Base-by-base conservation (phyloP, 2,329 filamentous ascomycete species). In the Ophiostoma tasmaniense region DNA sequence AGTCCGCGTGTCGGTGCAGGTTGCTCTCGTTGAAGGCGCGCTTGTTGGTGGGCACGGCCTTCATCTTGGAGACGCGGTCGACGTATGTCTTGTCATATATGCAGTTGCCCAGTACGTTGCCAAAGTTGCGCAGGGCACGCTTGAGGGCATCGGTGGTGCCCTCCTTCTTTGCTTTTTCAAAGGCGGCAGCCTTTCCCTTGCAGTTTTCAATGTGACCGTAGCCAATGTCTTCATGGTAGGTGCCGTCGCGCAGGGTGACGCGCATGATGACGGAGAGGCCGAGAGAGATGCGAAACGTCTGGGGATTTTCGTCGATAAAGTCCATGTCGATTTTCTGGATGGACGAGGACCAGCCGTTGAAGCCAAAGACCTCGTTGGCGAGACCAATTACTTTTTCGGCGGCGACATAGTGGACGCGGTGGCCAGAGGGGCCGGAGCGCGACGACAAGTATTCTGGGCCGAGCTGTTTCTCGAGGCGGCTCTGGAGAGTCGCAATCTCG, bases 91-190 rank as follows among this genome's bases (percentile, higher is more conserved):
- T 96, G 80, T 99, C 95, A 79, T 99, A 98, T 70, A 99, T 89
- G 81, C 95, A 99, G 77, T 98, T 99, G n/a, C 95, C 95, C 68
- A 99, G 83, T 20, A 98, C 90, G 75, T 98, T 98, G 70, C 95
- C 95, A 79, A 99, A 99, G 72, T 89, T 97, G 70, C 94, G 86
- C 75, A 99, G 77, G 1, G 95, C 88, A 73, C 95, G 86, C 80
- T 99, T 99, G 76, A 99, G 77, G 1, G 89, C 95, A 79, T 99
- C 95, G 11, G 96, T 98, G 2, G 93, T 96, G 8, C 92, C 96
- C 81, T 98, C 93, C 78, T 99, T 99, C 82, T 98, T 99, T 0
- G 95, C 93, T 80, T 99, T 99, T 78, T 99, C 95, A 75, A 98
- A 99, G 0, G 94, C 95, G 67, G 91, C 90, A 2, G 93, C 94